Base-by-base conservation (phyloP, 2,329 filamentous ascomycete genomes). In the Didymella exigua region DNA sequence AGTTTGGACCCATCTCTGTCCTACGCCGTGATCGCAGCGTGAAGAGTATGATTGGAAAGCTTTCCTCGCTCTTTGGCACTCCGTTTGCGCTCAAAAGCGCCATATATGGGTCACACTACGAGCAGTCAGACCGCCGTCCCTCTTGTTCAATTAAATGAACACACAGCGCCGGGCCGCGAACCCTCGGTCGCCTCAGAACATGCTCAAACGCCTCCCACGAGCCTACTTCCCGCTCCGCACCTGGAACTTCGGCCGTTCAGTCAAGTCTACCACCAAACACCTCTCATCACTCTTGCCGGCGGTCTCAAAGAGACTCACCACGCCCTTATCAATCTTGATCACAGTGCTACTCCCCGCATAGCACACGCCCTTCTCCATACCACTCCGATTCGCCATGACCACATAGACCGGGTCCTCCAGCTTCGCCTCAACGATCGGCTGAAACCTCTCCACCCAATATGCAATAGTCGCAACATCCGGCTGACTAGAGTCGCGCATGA, bases 301-400 rank as follows among this genome's bases (percentile, higher is more conserved):
- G 0, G 90, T 76, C 0, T 89, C 89, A 49, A 88, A 91, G 0
- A 92, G 81, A 43, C 76, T 85, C 9, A 91, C 86, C 37, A 86
- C 84, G 0, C 88, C 89, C 5, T 79, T 74, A 9, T 84, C 78
- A 26, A 93, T 83, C 3, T 86, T 85, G 26, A 93, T 73, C 0
- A 93, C 87, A 0, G 86, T 83, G 56, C 87, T 91, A 0, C 88
- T 91, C 0, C 90, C 90, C 0, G 89, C 87, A 72, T 91, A 95
- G 0, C 84, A 81, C 0, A 81, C 86, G 0, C 86, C 81, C 5
- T 79, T 83, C 62, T 93, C 90, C 1, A 77, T 79, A 0, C 90
- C 90, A 26, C 82, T 83, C 3, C 90, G 81, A 68, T 95, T 93
- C 38, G 85, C 86, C 59, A 92, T 82, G 0, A 93, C 80, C 0